Conservation (phyloP, 2,329 filamentous ascomycete species). For the Penicillium olsonii region DNA sequence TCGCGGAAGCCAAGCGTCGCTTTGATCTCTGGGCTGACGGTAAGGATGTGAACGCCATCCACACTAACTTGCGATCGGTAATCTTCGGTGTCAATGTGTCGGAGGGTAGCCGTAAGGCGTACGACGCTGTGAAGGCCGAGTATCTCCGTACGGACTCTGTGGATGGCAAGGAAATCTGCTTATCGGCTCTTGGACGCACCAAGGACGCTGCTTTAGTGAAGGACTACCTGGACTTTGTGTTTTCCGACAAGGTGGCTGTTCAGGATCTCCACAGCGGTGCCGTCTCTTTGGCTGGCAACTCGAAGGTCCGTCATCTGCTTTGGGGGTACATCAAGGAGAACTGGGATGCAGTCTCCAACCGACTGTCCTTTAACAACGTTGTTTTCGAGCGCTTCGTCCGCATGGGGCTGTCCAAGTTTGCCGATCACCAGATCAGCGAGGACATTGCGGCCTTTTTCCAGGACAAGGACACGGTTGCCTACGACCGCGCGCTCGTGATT, state of each 20-base stretch:
- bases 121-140: conserved; percentile 77
- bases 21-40: conserved; percentile 78
- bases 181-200: conserved; percentile 73
- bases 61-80: conserved; percentile 77
- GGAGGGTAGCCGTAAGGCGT: conserved; percentile 69
- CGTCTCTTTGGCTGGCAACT: conserved; percentile 71
- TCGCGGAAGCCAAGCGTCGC: conserved; percentile 72
- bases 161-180: conserved; percentile 85
- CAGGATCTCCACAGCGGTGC: conserved; percentile 87
- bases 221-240: conserved; percentile 70
- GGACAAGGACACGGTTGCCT: conserved; percentile 80
- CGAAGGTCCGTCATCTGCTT: conserved; percentile 68
- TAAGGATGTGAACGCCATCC: conserved; percentile 66
- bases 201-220: conserved; percentile 69
- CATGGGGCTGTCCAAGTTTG: conserved; percentile 75
- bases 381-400: conserved; percentile 87
- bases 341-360: conserved; percentile 72
- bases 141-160: conserved; percentile 80
- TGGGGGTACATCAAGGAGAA: conserved; percentile 86
- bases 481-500: conserved; percentile 81
- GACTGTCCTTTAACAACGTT: conserved; percentile 78
- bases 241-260: conserved; percentile 79
- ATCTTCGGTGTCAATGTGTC: conserved; percentile 79
- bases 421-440: conserved; percentile 65
- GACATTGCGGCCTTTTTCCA: conserved; percentile 86